phyloP scores from a whole-genome alignment of 768 basidiomycete genomes.

The Neoboletus brunneissimus region DNA sequence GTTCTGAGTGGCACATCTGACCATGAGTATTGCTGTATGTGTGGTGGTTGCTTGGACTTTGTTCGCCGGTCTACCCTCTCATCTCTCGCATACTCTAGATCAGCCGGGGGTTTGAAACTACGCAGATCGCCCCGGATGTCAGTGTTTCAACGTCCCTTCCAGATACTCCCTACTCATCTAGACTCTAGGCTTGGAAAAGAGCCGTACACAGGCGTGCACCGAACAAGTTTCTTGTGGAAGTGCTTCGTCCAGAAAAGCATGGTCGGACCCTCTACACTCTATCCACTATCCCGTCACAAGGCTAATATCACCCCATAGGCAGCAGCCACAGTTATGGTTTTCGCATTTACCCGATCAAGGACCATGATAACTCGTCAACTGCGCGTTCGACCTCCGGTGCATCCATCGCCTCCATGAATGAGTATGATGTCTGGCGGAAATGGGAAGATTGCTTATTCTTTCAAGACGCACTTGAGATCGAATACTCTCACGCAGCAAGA shows the following conservation, averaged over 20 bases:
- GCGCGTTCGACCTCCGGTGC: slow-evolving; percentile 28
- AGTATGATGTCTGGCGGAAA: slow-evolving; percentile 73
- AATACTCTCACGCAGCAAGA: slow-evolving; percentile 61
- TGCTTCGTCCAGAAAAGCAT: slow-evolving; percentile 57
- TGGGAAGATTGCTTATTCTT: slow-evolving; percentile 85
- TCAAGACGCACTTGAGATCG: slow-evolving; percentile 64
- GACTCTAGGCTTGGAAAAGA: slow-evolving; percentile 54
- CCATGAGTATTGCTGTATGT: slow-evolving; percentile 17
- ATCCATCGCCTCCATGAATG: slow-evolving; percentile 36
- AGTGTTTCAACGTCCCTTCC: slow-evolving; percentile 6
- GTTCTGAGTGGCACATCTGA: not conserved
- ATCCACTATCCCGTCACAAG: not conserved
- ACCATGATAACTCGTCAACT: slow-evolving; percentile 30
- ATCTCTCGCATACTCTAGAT: slow-evolving; percentile 9
- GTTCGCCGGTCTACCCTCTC: not conserved
- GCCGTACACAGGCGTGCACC: slow-evolving; percentile 62
- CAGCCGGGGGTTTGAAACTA: not conserved
- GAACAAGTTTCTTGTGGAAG: slow-evolving; percentile 53
- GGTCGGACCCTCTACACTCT: slow-evolving; percentile 35
- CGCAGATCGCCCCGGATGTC: slow-evolving; percentile 26
- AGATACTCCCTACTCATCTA: not conserved
- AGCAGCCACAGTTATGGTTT: slow-evolving; percentile 59
- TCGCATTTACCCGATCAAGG: slow-evolving; percentile 48
- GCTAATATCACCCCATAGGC: slow-evolving; percentile 35
- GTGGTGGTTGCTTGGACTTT: not conserved